Percentiles rank a stretch among this genome's conserved stretches.
Evolutionary conservation across 192 early-diverging fungal genomes (phyloP).

Genomic region (Entomortierella chlamydospora): DNA sequence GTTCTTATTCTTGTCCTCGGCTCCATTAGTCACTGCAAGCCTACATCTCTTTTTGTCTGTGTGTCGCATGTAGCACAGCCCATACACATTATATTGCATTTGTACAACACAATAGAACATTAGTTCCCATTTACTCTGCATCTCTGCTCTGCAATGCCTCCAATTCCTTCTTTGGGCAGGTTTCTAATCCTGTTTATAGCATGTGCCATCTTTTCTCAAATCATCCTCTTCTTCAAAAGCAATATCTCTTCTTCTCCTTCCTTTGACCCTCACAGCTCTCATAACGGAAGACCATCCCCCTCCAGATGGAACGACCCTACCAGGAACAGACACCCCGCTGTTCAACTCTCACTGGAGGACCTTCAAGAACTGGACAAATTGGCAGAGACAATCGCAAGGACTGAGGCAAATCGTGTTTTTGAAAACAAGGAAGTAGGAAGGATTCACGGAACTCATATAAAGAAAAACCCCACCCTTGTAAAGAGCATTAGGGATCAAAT

Average conservation of each 20-base stretch:
- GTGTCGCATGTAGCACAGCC: not conserved
- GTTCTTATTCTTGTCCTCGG: too few relatives aligned
- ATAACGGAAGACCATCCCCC: not conserved
- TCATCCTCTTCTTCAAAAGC: slow-evolving; percentile 38
- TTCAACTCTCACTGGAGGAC: slow-evolving; percentile 29
- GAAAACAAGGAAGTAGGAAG: slow-evolving; percentile 24
- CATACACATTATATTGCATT: too few relatives aligned
- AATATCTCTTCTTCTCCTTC: not conserved
- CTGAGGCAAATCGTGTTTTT: slow-evolving; percentile 42
- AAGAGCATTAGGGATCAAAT: slow-evolving; percentile 40
- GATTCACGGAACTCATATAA: slow-evolving; percentile 39
- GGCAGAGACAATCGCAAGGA: slow-evolving; percentile 22
- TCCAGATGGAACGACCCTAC: slow-evolving; percentile 15
- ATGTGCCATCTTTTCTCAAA: slow-evolving; percentile 31
- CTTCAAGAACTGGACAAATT: slow-evolving; percentile 24
- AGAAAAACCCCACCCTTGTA: slow-evolving; percentile 13
- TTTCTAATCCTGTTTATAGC: slow-evolving; percentile 29
- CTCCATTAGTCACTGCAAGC: too few relatives aligned
- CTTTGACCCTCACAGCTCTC: not conserved
- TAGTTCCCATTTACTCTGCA: too few relatives aligned
- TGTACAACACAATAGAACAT: too few relatives aligned
- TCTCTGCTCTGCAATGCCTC: too few relatives aligned
- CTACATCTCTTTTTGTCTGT: too few relatives aligned
- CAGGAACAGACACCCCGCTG: slow-evolving; percentile 40
- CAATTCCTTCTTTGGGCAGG: slow-evolving; percentile 23